Conservation (phyloP, 2,329 filamentous ascomycete genomes). For the Akanthomyces dipterigenus region DNA sequence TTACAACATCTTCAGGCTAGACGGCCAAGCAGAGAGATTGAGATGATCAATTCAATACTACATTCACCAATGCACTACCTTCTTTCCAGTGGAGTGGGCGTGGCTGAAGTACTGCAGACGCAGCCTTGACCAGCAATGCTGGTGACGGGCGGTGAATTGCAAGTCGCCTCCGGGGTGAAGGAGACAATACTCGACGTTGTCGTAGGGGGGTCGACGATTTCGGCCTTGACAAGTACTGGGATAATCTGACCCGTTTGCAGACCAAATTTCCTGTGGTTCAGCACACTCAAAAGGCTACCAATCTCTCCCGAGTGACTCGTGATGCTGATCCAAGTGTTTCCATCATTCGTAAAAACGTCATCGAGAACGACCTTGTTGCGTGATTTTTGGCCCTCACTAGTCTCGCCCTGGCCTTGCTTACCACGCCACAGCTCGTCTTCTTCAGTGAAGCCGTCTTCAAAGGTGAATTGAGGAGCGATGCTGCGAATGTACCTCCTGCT, state of each 20-base stretch:
- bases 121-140: slow-evolving; percentile 10
- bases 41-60: not conserved
- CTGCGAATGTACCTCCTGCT: slow-evolving; percentile 45
- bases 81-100: not conserved
- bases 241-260: slow-evolving; percentile 63
- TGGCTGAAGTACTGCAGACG: not conserved
- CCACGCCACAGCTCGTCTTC: slow-evolving; percentile 40
- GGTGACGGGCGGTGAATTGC: slow-evolving; percentile 5
- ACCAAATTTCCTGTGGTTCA: slow-evolving; percentile 55
- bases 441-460: slow-evolving; percentile 58
- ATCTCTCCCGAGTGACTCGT: slow-evolving; percentile 57
- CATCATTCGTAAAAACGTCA: slow-evolving; percentile 48
- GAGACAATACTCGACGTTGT: slow-evolving; percentile 6
- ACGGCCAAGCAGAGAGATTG: not conserved
- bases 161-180: slow-evolving; percentile 11
- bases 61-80: not conserved
- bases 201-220: slow-evolving; percentile 3
- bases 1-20: not conserved
- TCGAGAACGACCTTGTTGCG: slow-evolving; percentile 46
- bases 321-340: slow-evolving; percentile 49
- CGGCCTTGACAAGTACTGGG: slow-evolving; percentile 49
- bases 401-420: slow-evolving; percentile 30
- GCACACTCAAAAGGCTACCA: slow-evolving; percentile 41
- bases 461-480: slow-evolving; percentile 44
- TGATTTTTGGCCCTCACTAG: slow-evolving; percentile 39